Conservation (phyloP, 208 protist genomes). For the Trypanosoma platydactyli region DNA sequence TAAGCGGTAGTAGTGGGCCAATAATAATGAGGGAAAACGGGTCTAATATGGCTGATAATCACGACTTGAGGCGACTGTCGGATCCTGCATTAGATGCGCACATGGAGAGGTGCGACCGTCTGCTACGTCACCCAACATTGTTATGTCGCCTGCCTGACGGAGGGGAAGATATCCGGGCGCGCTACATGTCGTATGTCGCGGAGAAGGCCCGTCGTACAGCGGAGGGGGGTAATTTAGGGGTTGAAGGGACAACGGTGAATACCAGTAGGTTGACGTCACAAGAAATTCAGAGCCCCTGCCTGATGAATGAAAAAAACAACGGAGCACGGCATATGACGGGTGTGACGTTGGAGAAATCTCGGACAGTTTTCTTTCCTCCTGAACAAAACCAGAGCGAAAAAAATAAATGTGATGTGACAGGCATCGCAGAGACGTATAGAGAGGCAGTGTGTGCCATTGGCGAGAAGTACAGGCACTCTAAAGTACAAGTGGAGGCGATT, state of each 20-base stretch:
- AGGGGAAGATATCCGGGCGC: constrained; percentile 49
- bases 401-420: background rate
- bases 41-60: too few relatives aligned
- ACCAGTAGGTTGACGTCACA: background rate
- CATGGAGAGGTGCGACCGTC: constrained; percentile 66
- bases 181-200: constrained; percentile 35
- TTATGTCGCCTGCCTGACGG: constrained; percentile 58
- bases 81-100: constrained; percentile 39
- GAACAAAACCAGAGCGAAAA: background rate
- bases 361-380: background rate
- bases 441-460: constrained; percentile 31
- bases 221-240: background rate
- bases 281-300: background rate
- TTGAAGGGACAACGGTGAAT: background rate
- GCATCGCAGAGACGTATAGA: constrained; percentile 15
- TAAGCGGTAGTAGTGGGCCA: too few relatives aligned
- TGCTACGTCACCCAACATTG: constrained; percentile 47
- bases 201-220: constrained; percentile 41
- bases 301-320: background rate
- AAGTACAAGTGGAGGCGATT: constrained; percentile 63
- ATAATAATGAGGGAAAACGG: too few relatives aligned
- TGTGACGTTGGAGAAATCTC: background rate
- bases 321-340: background rate
- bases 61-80: constrained; percentile 35
- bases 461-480: constrained; percentile 57